Conservation (phyloP, 2,329 filamentous ascomycete species). For the Drechslera avenae region DNA sequence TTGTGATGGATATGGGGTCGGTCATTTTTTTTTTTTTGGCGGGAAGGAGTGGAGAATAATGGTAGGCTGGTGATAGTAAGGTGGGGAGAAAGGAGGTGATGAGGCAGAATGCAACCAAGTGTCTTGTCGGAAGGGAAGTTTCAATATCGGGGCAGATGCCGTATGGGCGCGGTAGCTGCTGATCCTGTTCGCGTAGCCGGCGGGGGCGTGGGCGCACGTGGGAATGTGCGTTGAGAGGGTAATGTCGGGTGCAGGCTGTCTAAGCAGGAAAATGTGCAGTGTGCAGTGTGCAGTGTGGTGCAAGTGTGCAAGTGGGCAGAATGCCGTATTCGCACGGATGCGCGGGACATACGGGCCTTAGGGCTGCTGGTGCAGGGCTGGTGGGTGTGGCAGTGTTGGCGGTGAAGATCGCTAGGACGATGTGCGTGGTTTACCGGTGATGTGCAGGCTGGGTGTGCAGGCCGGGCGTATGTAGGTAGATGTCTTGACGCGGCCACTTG, state of each 20-base stretch:
- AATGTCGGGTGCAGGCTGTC: slow-evolving; percentile 2
- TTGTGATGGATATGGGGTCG: slow-evolving; percentile 31
- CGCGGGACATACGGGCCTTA: slow-evolving; percentile 3
- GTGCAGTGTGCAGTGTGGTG: no score
- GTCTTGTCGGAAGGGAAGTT: neutral
- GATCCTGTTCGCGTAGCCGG: slow-evolving; percentile 13
- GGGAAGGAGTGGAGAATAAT: neutral
- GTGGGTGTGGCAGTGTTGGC: slow-evolving; percentile 10
- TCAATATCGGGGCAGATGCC: slow-evolving; percentile 12
- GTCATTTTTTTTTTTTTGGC: slow-evolving; percentile 4
- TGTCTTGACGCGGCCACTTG: no score
- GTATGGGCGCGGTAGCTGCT: slow-evolving; percentile 11
- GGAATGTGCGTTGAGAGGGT: slow-evolving; percentile 9
- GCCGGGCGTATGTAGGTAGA: neutral
- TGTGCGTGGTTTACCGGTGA: slow-evolving; percentile 11
- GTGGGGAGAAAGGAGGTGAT: neutral
- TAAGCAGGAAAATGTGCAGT: slow-evolving; percentile 3
- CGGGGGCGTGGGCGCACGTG: slow-evolving; percentile 8
- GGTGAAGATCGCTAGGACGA: slow-evolving; percentile 15
- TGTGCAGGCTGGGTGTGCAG: neutral
- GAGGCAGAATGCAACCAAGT: neutral
- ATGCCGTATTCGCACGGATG: slow-evolving; percentile 13
- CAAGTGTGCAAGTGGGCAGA: no score
- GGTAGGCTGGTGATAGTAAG: neutral
- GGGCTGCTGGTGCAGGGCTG: slow-evolving; percentile 1